Evolutionary conservation across 1,139 yeast genomes (phyloP).

Genomic region (Scheffersomyces cryptocercus): DNA sequence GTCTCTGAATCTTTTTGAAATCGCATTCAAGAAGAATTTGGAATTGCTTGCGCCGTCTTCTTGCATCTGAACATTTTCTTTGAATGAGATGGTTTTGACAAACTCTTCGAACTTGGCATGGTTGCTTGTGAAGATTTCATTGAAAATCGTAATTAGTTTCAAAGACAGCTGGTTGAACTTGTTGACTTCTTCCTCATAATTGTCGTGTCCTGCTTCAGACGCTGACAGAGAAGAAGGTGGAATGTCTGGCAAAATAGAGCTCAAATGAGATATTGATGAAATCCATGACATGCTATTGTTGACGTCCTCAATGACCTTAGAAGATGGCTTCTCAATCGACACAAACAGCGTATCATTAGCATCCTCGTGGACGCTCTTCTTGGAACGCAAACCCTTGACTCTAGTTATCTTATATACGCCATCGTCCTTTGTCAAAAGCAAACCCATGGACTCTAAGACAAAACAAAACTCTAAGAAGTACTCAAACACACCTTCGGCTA

Average conservation of each 20-base stretch:
- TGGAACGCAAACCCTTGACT: constrained; percentile 67
- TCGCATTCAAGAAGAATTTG: constrained; percentile 58
- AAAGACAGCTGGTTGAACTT: constrained; percentile 17
- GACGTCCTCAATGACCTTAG: constrained; percentile 32
- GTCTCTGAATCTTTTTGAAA: constrained; percentile 78
- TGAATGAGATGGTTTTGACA: constrained; percentile 30
- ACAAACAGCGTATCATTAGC: constrained; percentile 19
- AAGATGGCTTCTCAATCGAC: constrained; percentile 22
- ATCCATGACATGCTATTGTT: constrained; percentile 29
- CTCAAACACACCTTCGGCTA: constrained; percentile 24
- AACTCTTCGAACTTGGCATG: constrained; percentile 25
- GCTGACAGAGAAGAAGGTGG: constrained; percentile 2
- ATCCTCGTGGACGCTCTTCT: constrained; percentile 23
- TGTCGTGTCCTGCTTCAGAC: constrained; percentile 9
- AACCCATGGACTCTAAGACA: constrained; percentile 77
- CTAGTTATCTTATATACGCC: constrained; percentile 52
- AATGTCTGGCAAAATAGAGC: constrained; percentile 1
- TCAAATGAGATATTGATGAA: constrained; percentile 10
- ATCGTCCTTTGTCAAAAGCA: constrained; percentile 52
- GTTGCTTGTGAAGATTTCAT: constrained; percentile 19
- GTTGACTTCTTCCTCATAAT: constrained; percentile 9
- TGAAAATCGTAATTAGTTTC: constrained; percentile 19
- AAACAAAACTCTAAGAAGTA: constrained; percentile 51
- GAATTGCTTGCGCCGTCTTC: constrained; percentile 20
- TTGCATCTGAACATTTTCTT: constrained; percentile 36